Conservation (phyloP, 805 yeast genomes). For the Wickerhamomyces chaumierensis region DNA sequence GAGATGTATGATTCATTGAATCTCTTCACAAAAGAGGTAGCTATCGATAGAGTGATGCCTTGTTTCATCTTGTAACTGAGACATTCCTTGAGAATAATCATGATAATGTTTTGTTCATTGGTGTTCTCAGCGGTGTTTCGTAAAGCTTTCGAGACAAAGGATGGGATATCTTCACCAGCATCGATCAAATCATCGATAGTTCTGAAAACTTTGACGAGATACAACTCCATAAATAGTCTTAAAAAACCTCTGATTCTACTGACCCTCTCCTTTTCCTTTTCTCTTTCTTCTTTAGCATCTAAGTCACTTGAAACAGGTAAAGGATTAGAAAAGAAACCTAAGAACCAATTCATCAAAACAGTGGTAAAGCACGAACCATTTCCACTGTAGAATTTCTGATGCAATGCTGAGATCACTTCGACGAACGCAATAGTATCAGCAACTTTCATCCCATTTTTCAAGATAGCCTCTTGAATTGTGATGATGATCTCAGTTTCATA, state of each 20-base stretch:
- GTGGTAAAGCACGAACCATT: conserved; percentile 34
- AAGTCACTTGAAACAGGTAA: conserved; percentile 4
- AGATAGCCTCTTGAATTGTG: conserved; percentile 52
- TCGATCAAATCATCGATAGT: conserved; percentile 23
- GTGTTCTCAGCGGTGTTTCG: conserved; percentile 7
- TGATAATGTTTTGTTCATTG: conserved; percentile 26
- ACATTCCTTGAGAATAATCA: conserved; percentile 33
- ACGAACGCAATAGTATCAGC: conserved; percentile 55
- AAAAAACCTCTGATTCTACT: conserved; percentile 35
- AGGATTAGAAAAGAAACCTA: conserved; percentile 29
- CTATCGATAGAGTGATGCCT: conserved; percentile 26
- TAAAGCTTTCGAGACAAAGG: conserved; percentile 23
- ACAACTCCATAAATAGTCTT: conserved; percentile 45
- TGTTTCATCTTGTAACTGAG: conserved; percentile 27
- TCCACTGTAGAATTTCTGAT: conserved; percentile 51
- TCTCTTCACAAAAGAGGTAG: conserved; percentile 38
- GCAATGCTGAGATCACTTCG: conserved; percentile 60
- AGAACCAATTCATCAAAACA: conserved; percentile 29
- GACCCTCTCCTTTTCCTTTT: conserved; percentile 31
- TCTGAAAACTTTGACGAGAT: conserved; percentile 44
- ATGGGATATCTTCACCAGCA: conserved; percentile 30
- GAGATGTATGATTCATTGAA: conserved; percentile 24
- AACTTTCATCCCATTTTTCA: conserved; percentile 27
- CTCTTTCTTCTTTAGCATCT: conserved; percentile 15
- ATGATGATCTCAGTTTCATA: conserved; percentile 61